A percentile compares a stretch with the other conserved stretches of the same genome.
Evolutionary conservation across 2,329 filamentous ascomycete genomes (phyloP).

Genomic region (Diaporthe citriasiana): DNA sequence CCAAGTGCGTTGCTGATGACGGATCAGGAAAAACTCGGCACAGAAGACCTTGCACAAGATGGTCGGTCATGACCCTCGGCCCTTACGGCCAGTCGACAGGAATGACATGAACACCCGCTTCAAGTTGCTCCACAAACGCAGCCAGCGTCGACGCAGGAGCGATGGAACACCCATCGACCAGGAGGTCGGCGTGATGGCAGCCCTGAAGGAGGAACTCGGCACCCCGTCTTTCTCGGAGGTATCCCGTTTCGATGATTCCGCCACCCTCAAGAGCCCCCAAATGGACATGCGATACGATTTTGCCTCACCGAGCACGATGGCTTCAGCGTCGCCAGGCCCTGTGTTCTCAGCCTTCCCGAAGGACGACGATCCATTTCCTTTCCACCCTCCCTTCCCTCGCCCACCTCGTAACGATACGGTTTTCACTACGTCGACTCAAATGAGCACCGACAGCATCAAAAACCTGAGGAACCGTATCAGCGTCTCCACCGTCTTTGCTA

Average conservation of each 20-base stretch:
- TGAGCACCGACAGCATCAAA: slow-evolving; percentile 54
- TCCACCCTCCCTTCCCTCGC: slow-evolving; percentile 46
- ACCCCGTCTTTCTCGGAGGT: slow-evolving; percentile 38
- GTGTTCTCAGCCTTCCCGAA: slow-evolving; percentile 26
- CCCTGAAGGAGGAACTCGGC: slow-evolving; percentile 28
- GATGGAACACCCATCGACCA: slow-evolving; percentile 35
- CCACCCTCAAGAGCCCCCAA: slow-evolving; percentile 33
- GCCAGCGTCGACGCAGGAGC: slow-evolving; percentile 47
- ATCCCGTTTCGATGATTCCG: slow-evolving; percentile 28
- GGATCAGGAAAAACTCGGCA: slow-evolving; percentile 66
- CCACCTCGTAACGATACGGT: slow-evolving; percentile 50
- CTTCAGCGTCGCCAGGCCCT: slow-evolving; percentile 31
- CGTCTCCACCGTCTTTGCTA: slow-evolving; percentile 41
- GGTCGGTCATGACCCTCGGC: slow-evolving; percentile 71
- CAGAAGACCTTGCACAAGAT: slow-evolving; percentile 70
- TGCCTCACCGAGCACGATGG: slow-evolving; percentile 37
- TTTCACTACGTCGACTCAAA: slow-evolving; percentile 56
- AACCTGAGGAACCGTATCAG: slow-evolving; percentile 50
- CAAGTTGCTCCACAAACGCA: slow-evolving; percentile 54
- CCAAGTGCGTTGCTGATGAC: slow-evolving; percentile 40
- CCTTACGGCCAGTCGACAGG: slow-evolving; percentile 66
- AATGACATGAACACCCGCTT: slow-evolving; percentile 67
- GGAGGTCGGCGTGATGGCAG: slow-evolving; percentile 38
- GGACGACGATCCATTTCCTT: slow-evolving; percentile 25
- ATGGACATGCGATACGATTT: slow-evolving; percentile 32